Percentiles rank a stretch among this genome's conserved stretches.
Conservation (phyloP, 768 basidiomycete species). For the Suillus subaureus region DNA sequence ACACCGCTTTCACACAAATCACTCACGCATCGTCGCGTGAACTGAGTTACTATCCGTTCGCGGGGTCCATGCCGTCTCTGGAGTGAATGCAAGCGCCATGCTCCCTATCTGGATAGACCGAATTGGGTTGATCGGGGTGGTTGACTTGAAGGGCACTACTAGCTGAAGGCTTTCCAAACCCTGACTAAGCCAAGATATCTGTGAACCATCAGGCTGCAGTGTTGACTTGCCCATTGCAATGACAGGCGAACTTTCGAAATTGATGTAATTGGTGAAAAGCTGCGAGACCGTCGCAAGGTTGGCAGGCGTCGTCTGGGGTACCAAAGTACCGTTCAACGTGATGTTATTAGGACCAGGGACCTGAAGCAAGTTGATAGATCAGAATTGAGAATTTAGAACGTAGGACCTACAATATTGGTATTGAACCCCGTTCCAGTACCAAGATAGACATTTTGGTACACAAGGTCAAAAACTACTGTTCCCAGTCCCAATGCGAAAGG, state of each 20-base stretch:
- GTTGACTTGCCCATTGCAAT: slow-evolving; percentile 63
- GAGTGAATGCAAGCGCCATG: slow-evolving; percentile 58
- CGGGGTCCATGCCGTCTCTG: slow-evolving; percentile 58
- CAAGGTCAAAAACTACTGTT: slow-evolving; percentile 62
- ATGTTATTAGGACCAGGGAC: slow-evolving; percentile 58
- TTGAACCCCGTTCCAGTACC: slow-evolving; percentile 57
- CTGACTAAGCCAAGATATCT: slow-evolving; percentile 66
- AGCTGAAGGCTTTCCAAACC: slow-evolving; percentile 61
- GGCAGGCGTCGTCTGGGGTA: slow-evolving; percentile 49
- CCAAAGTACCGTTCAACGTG: slow-evolving; percentile 56
- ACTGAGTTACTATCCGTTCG: slow-evolving; percentile 59
- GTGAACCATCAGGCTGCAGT: slow-evolving; percentile 53
- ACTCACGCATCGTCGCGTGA: slow-evolving; percentile 56
- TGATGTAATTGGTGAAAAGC: slow-evolving; percentile 73
- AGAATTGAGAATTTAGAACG: background rate
- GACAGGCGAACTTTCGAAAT: slow-evolving; percentile 59
- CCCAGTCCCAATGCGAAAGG: slow-evolving; percentile 73
- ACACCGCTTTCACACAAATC: background rate
- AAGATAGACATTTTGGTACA: slow-evolving; percentile 57
- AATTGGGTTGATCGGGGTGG: slow-evolving; percentile 60
- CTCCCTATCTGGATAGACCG: slow-evolving; percentile 62
- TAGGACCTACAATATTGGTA: slow-evolving; percentile 49
- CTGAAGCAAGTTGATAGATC: slow-evolving; percentile 31
- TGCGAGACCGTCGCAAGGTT: slow-evolving; percentile 54
- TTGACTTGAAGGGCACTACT: slow-evolving; percentile 60